Evolutionary conservation across 1,139 yeast species (phyloP), one percentile per base, ranked within the genome.

Genomic region (Blastobotrys capitulatus): DNA sequence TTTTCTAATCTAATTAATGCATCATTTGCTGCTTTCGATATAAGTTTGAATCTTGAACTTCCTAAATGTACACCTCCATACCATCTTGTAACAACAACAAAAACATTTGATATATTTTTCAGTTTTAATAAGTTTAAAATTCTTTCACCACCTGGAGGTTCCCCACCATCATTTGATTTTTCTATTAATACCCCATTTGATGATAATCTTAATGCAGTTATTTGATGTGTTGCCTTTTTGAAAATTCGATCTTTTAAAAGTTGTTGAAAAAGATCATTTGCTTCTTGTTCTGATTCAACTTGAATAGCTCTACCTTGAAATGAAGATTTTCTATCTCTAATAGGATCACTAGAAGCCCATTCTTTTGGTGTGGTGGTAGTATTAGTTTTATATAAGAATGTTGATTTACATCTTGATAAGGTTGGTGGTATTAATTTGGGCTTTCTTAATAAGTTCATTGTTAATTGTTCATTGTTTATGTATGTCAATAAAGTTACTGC

Each of bases 51-150:
- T 55, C 72, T 46, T 62, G 86, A 95, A 0, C 96, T 89, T 0
- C 97, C 97, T 18, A 90, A 68, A 56, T 83, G 94, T 0, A 76
- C 74, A 8, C 97, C 97, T 19, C 96, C 96, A 64, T 80, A 89
- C 96, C 97, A 89, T 55, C 97, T 70, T 42, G 85, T 79, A 12
- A 87, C 95, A 22, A 83, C 88, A n/a, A 88, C 94, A 58, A 88
- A 74, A 7, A 85, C 82, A 63, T 88, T 80, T 83, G 88, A 80
- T 1, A 78, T 83, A 58, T 85, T 86, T 90, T 52, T 53, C 59
- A 78, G 78, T 38, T 84, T 78, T 56, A 88, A 66, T 49, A 88
- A 68, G 67, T 86, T 94, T 47, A 88, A 67, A 70, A 88, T 70
- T 85, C 82, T 29, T 34, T 59, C 59, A 2, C 96, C 97, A 0